Base-by-base conservation (phyloP, 1,139 yeast genomes). In the Saccharomyces pastorianus region DNA sequence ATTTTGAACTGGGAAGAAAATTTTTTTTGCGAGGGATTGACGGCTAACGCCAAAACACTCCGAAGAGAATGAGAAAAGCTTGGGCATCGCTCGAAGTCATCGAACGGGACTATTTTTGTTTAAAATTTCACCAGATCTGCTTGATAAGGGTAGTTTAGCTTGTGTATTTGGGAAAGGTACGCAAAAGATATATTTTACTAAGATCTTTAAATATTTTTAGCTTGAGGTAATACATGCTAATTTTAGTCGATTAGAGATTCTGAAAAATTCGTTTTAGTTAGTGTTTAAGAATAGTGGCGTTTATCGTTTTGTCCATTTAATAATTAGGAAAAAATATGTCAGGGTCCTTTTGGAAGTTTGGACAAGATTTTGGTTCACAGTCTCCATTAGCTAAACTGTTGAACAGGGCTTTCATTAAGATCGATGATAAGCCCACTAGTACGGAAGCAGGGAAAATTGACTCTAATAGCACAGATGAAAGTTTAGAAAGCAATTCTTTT, bases 321-420 rank as follows among this genome's bases (percentile, higher is more conserved):
- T 42, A 4, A 42, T 27, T 11, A 13, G 23, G 47, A 38, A 13
- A 49, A 8, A 52, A 58, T 52, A 85, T 85, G 93, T 84, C 91
- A 2, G 86, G 88, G 34, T 81, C 93, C 48, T 91, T 90, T 71
- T 91, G 98, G 98, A 85, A 88, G 70, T 87, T 88, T 71, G 88
- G 91, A 55, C 87, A 85, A 70, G 93, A 89, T 59, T 87, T 87
- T 70, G 81, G 90, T 52, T 82, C 89, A 52, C 81, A 84, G 50
- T 83, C 91, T 8, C 81, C 87, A 56, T 83, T 91, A 55, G 83
- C 88, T 59, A 83, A 84, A 54, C 76, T 91, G 49, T 77, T 93
- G 59, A 72, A 71, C 50, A 71, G 69, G 46, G 73, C 74, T 6
- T 70, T 72, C 50, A 69, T 74, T 25, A 71, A 70, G 53, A 60